Conservation (phyloP, 352 stramenopile genomes). For the Halophytophthora polymorphica region DNA sequence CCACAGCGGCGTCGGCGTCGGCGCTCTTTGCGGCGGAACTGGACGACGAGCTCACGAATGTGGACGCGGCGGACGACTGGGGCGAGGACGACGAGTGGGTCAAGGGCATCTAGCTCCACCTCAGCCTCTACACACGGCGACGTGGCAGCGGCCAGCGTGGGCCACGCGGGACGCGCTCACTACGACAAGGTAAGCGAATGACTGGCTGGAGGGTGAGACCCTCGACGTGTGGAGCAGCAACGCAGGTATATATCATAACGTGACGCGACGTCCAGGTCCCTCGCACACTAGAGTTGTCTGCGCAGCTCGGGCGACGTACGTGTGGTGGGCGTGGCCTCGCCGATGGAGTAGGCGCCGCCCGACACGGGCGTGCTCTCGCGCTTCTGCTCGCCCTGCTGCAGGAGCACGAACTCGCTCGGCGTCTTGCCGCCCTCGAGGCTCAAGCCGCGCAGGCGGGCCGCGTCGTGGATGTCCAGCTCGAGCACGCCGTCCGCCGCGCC, state of each 20-base stretch:
- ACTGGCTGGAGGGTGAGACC: too few relatives aligned
- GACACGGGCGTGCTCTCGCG: slow-evolving; percentile 37
- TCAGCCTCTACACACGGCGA: too few relatives aligned
- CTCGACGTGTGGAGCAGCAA: slow-evolving; percentile 15
- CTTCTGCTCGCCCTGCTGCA: slow-evolving; percentile 31
- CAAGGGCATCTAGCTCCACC: slow-evolving; percentile 48
- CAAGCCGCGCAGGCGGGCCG: slow-evolving; percentile 19
- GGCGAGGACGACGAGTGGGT: slow-evolving; percentile 84
- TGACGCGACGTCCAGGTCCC: too few relatives aligned
- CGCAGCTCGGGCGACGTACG: too few relatives aligned
- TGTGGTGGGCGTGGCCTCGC: slow-evolving; percentile 30
- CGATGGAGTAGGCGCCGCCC: slow-evolving; percentile 35
- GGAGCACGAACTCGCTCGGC: slow-evolving; percentile 32
- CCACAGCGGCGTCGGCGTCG: slow-evolving; percentile 36
- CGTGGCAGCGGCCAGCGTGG: too few relatives aligned
- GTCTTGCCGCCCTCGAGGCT: slow-evolving; percentile 24
- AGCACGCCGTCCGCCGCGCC: slow-evolving; percentile 19
- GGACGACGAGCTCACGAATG: slow-evolving; percentile 49
- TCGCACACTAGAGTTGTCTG: too few relatives aligned
- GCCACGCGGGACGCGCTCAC: too few relatives aligned
- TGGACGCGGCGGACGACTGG: slow-evolving; percentile 50
- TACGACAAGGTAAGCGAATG: too few relatives aligned
- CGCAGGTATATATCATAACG: slow-evolving; percentile 25
- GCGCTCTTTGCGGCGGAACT: slow-evolving; percentile 65
- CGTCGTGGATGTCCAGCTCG: slow-evolving; percentile 26